Evolutionary conservation across 495 filamentous ascomycete species (phyloP), one percentile per base, ranked within the genome.

Genomic region (Neurospora tetrasperma): DNA sequence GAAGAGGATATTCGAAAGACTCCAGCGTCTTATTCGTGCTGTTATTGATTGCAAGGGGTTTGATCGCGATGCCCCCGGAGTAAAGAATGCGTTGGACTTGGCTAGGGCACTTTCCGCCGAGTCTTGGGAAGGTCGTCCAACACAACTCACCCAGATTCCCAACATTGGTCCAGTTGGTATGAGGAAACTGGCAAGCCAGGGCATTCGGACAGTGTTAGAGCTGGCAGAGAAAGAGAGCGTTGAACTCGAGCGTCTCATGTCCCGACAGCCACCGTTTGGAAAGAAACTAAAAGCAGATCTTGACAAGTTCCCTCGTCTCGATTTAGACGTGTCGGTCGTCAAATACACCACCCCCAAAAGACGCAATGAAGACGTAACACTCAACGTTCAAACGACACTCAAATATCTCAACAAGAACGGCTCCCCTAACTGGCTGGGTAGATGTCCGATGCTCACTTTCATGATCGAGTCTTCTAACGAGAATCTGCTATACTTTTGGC

Each of bases 61-160:
- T 27, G 86, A 90, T 7, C 82, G 88, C 9, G 94, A 97, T 76
- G 89, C 92, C 0, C 76, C 91, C 4, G 83, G 89, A 11, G 86
- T 88, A 11, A 86, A 87, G 68, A 91, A 90, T 73, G 91, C 93
- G 12, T 84, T 98, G 18, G 93, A 96, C 77, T 85, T 98, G 23
- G 86, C 89, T 8, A 85, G 96, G 73, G 93, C 92, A 72, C 85
- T 98, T 48, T 86, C 88, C 40, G 94, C 93, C 12, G 89, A 87
- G 73, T 91, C 89, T 5, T 98, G 96, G 96, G 96, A 98, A 73
- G 88, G 91, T 42, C 93, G 91, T 0, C 89, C 93, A 1, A 85
- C 90, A 20, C 93, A 98, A 71, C 88, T 99, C 79, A 94, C 92
- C 71, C 96, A 99, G 77, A 86, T 99, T 10, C 90, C 92, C 4